Conservation (phyloP, 2,329 filamentous ascomycete genomes). For the Blastomyces gilchristii region DNA sequence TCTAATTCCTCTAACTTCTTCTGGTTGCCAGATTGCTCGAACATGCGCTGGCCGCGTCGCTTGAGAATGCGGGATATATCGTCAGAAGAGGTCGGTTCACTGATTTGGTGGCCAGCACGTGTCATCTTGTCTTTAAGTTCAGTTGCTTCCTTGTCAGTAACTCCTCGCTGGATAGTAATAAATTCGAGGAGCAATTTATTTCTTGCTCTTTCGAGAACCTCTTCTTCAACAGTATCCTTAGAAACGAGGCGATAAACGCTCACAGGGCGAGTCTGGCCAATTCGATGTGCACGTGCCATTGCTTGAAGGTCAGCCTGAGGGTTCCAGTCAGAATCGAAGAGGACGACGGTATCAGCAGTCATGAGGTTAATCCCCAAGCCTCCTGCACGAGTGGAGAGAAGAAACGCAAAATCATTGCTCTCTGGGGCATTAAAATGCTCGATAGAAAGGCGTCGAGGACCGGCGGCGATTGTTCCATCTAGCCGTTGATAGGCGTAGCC, state of each 20-base stretch:
- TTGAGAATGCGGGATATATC: conserved; percentile 96
- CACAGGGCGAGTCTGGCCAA: conserved; percentile 90
- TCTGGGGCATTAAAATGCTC: conserved; percentile 97
- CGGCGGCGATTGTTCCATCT: conserved; percentile 87
- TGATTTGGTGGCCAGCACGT: conserved; percentile 48
- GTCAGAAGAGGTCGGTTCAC: conserved; percentile 80
- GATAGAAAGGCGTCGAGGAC: conserved; percentile 81
- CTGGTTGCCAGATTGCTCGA: conserved; percentile 94
- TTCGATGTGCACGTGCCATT: conserved; percentile 96
- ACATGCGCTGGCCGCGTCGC: conserved; percentile 97
- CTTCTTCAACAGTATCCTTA: conserved; percentile 96
- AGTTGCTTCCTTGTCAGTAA: conserved; percentile 85
- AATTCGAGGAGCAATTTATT: conserved; percentile 98
- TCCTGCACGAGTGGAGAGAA: conserved; percentile 88
- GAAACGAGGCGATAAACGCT: conserved; percentile 94
- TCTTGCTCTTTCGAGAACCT: conserved; percentile 87
- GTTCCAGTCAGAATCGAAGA: conserved; percentile 97
- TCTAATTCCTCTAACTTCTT: conserved; percentile 87
- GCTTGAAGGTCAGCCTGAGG: conserved; percentile 95
- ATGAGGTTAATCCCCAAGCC: conserved; percentile 92
- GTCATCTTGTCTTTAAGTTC: conserved; percentile 70
- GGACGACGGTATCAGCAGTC: conserved; percentile 88
- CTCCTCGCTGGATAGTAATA: conserved; percentile 90
- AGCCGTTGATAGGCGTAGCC: conserved; percentile 94
- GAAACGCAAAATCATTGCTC: conserved; percentile 91